These are phyloP conservation scores for Thalassiosira tumida DNA, from an alignment of 352 stramenopile genomes.

Conservation along the genomic window DNA sequence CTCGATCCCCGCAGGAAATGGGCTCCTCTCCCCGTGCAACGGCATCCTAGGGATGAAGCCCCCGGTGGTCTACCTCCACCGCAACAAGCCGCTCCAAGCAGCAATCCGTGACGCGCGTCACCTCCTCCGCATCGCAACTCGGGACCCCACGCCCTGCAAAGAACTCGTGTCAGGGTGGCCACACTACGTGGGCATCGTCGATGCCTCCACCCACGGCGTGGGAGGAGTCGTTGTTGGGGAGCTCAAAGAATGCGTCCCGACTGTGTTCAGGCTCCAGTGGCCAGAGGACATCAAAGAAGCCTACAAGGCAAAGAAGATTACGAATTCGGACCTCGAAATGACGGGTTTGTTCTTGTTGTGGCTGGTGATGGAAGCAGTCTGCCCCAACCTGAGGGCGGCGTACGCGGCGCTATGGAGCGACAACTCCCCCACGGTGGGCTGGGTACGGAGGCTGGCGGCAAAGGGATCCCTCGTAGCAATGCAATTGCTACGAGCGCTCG, in stretches of 20 bases:
- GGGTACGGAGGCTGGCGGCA: neutral
- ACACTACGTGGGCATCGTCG: constrained; percentile 13
- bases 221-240: constrained; percentile 49
- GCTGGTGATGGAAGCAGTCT: constrained; percentile 49
- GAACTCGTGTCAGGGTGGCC: constrained; percentile 28
- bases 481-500: neutral
- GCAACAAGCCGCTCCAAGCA: neutral
- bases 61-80: neutral
- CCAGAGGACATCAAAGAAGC: constrained; percentile 5
- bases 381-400: constrained; percentile 32
- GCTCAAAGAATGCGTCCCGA: constrained; percentile 5
- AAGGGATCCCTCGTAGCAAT: neutral
- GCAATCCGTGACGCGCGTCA: neutral
- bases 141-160: constrained; percentile 4
- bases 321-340: constrained; percentile 69
- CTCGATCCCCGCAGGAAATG: constrained; percentile 12
- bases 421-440: constrained; percentile 17
- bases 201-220: constrained; percentile 40
- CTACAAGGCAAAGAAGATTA: constrained; percentile 1
- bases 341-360: constrained; percentile 56
- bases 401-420: constrained; percentile 34
- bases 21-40: constrained; percentile 18
- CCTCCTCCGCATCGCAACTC: neutral
- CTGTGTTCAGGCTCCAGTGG: constrained; percentile 43
- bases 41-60: neutral